These are phyloP conservation scores for Rutstroemia sp. DNA, from an alignment of 2,329 filamentous ascomycete species.

Conservation along the genomic window DNA sequence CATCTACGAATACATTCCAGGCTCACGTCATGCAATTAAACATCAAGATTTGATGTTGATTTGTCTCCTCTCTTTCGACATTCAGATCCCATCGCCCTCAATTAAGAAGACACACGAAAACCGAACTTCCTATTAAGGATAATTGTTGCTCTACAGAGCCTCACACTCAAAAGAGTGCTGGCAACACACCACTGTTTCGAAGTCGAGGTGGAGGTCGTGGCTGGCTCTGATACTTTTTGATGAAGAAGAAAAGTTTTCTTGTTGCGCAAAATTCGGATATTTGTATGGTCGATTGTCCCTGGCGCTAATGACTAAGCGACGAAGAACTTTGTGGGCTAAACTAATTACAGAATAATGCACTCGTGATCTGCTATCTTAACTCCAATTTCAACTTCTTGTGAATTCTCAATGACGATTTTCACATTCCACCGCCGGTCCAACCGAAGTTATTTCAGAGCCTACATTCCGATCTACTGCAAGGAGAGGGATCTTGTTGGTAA, in stretches of 20 bases:
- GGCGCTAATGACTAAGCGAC: constrained; percentile 7
- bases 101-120: constrained; percentile 61
- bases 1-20: too few species aligned
- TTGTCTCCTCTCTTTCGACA: constrained; percentile 65
- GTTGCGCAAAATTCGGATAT: constrained; percentile 4
- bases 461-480: neutral
- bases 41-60: neutral
- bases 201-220: constrained; percentile 59
- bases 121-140: constrained; percentile 62
- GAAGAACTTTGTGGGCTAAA: neutral
- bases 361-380: neutral
- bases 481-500: too few species aligned
- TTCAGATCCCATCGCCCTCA: constrained; percentile 64
- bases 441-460: neutral
- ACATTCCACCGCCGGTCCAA: neutral
- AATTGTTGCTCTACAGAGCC: constrained; percentile 55
- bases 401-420: neutral
- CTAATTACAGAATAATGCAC: neutral
- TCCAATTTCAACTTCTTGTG: neutral
- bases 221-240: constrained; percentile 59
- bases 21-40: neutral
- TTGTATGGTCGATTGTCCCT: neutral
- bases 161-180: constrained; percentile 50
- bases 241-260: constrained; percentile 31
- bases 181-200: constrained; percentile 59